phyloP scores from a whole-genome alignment of 148 eudicot species.

The Heliamphora exappendiculata region DNA sequence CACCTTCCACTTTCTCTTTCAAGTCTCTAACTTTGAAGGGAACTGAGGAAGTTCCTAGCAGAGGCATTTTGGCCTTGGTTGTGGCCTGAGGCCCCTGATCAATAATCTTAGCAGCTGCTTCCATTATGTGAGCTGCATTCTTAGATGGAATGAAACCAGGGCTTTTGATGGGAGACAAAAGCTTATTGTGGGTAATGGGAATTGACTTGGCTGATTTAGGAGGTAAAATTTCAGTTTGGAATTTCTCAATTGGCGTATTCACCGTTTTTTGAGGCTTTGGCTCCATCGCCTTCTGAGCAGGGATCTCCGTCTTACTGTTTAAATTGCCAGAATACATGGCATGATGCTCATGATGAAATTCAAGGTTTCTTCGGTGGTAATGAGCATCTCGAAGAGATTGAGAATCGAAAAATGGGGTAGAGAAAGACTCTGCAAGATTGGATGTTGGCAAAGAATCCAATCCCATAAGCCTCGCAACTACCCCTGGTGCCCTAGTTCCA shows the following conservation, averaged over 20 bases:
- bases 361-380: constrained; percentile 37
- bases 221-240: constrained; percentile 77
- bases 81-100: constrained; percentile 53
- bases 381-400: constrained; percentile 52
- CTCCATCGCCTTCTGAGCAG: constrained; percentile 29
- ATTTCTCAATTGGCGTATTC: constrained; percentile 67
- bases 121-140: constrained; percentile 83
- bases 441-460: constrained; percentile 74
- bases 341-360: constrained; percentile 38
- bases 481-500: constrained; percentile 67
- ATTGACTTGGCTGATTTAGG: constrained; percentile 86
- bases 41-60: constrained; percentile 48
- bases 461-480: constrained; percentile 95
- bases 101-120: constrained; percentile 80
- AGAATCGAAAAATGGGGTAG: constrained; percentile 54
- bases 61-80: constrained; percentile 45
- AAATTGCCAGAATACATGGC: constrained; percentile 30
- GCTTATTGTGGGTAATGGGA: constrained; percentile 80
- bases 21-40: constrained; percentile 61
- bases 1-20: constrained; percentile 56
- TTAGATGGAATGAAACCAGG: constrained; percentile 51
- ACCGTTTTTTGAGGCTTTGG: constrained; percentile 38
- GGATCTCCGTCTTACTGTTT: constrained; percentile 29
- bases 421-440: constrained; percentile 40
- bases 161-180: constrained; percentile 86